Base-by-base conservation (phyloP, 345 rosid genomes). In the Pugionium dolabratum region DNA sequence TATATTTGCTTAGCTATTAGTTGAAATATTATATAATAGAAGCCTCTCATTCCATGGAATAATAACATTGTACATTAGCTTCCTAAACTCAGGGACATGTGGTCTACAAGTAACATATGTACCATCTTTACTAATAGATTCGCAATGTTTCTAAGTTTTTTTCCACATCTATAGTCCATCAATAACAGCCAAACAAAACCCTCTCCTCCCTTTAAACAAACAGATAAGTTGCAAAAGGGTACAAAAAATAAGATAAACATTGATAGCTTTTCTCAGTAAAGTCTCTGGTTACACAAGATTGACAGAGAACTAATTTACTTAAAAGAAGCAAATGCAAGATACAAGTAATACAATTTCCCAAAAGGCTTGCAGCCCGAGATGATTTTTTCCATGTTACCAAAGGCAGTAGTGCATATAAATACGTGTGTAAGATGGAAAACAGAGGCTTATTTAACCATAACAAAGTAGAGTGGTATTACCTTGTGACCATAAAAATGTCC, bases 401-500 rank as follows among this genome's bases (percentile, higher is more conserved):
- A 30, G 52, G 25, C 42, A 42, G 26, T 57, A 60, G 46, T 27
- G 66, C 42, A 33, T 7, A 18, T 44, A 18, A 53, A 44, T 48
- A 48, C 6, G n/a, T 5, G 2, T 5, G 10, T n/a, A 45, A 29
- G 28, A 35, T 44, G 1, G 10, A 25, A 25, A 26, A 30, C 4
- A 9, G 56, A 55, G 3, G 29, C 9, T 40, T 28, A 61, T 11
- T 4, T 9, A 45, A 56, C 4, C 48, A 59, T 42, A 63, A 52
- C 11, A 45, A 29, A 18, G n/a, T 3, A 32, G 33, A 59, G 48
- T 53, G 52, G 59, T 29, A 56, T 37, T 78, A 95, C 99, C 97
- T 47, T 94, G 83, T 94, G 99, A 9, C 99, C 97, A 54, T 78
- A 90, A 79, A 88, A 94, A 76, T 85, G 97, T 63, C 99, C 96